Conservation (phyloP, 371 early-diverging fungal species). For the Mortierella sp. region DNA sequence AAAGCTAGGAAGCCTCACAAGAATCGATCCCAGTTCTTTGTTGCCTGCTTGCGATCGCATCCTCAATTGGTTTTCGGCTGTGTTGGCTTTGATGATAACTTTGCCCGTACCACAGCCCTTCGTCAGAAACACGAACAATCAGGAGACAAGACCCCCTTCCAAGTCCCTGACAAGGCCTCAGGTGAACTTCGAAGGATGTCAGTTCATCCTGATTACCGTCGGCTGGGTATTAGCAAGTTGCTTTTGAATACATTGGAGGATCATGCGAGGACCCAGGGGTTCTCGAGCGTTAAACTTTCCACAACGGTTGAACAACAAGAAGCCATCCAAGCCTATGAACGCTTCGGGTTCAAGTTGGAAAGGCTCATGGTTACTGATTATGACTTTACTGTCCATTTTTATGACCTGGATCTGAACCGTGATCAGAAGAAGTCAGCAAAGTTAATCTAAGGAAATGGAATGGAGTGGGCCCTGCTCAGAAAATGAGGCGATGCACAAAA, state of each 20-base stretch:
- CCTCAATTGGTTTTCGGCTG: conserved; percentile 42
- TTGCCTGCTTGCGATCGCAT: conserved; percentile 36
- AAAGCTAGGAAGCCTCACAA: not conserved
- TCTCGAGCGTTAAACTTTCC: conserved; percentile 15
- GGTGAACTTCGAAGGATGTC: conserved; percentile 39
- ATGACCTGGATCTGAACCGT: conserved; percentile 6
- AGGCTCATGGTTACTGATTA: not conserved
- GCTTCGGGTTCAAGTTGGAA: conserved; percentile 29
- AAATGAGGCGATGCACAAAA: no score
- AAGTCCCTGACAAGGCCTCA: conserved; percentile 3
- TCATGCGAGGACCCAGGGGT: conserved; percentile 30
- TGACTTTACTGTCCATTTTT: conserved; percentile 11
- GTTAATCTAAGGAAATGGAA: no score
- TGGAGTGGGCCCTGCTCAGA: no score
- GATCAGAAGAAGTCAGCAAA: no score
- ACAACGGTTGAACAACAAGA: conserved; percentile 22
- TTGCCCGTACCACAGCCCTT: conserved; percentile 13
- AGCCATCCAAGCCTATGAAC: conserved; percentile 27
- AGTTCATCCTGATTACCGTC: conserved; percentile 35
- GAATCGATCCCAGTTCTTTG: conserved; percentile 40
- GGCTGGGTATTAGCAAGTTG: conserved; percentile 29
- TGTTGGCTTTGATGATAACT: conserved; percentile 29
- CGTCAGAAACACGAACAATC: conserved; percentile 15
- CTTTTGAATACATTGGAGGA: conserved; percentile 16
- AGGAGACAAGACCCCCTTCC: not conserved